These are phyloP conservation scores for Boeremia lycopersici DNA, from an alignment of 2,329 filamentous ascomycete genomes.

Conservation along the genomic window DNA sequence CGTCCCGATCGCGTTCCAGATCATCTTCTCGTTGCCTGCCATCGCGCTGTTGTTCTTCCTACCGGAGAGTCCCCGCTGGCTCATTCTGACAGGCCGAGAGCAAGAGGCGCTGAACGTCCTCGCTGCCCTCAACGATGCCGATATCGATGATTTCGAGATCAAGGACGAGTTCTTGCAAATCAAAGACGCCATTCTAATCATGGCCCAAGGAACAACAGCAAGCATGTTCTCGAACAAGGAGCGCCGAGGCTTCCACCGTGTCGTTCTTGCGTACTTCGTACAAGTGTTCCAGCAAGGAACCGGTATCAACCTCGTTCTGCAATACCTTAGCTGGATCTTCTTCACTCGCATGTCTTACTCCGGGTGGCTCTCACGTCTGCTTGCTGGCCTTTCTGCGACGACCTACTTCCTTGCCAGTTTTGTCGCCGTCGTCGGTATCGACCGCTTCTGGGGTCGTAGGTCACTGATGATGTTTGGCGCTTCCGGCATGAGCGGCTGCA, in stretches of 20 bases:
- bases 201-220: slow-evolving; percentile 34
- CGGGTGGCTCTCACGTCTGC: slow-evolving; percentile 50
- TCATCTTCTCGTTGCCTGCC: slow-evolving; percentile 61
- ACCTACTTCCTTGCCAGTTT: slow-evolving; percentile 47
- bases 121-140: slow-evolving; percentile 38
- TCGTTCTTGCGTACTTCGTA: slow-evolving; percentile 49
- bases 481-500: slow-evolving; percentile 41
- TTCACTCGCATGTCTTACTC: slow-evolving; percentile 56
- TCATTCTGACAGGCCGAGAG: slow-evolving; percentile 62
- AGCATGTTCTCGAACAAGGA: slow-evolving; percentile 42
- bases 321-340: slow-evolving; percentile 57
- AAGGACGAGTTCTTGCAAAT: slow-evolving; percentile 51
- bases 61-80: slow-evolving; percentile 65
- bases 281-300: slow-evolving; percentile 53
- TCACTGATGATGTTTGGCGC: slow-evolving; percentile 47
- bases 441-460: slow-evolving; percentile 44
- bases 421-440: slow-evolving; percentile 46
- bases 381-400: slow-evolving; percentile 47
- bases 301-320: slow-evolving; percentile 40
- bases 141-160: slow-evolving; percentile 33
- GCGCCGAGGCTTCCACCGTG: slow-evolving; percentile 50
- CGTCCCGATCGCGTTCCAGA: slow-evolving; percentile 64
- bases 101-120: slow-evolving; percentile 48
- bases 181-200: slow-evolving; percentile 41
- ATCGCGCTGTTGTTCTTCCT: slow-evolving; percentile 58